Base-by-base conservation (phyloP, 2,329 filamentous ascomycete species). In the Helicocarpus griseus region DNA sequence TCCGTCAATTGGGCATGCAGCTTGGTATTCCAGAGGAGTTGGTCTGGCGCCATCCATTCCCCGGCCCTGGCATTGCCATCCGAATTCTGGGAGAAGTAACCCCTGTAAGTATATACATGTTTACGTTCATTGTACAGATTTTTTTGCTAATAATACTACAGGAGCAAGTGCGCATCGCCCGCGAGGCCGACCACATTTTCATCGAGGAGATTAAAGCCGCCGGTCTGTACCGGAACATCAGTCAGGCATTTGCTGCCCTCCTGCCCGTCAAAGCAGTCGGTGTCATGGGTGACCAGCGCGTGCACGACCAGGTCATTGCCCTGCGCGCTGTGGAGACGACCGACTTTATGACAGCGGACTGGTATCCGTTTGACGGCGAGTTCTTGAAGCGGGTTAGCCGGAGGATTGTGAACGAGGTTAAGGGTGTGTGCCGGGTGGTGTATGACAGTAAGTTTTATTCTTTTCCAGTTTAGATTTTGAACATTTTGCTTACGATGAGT, bases 41-140 rank as follows among this genome's bases (percentile, higher is more conserved):
- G n/a, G 82, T 89, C 54, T 86, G 82, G 81, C 74, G 86, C 40
- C 85, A 89, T 61, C 85, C 86, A 9, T 89, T 88, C 75, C 85
- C 85, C 0, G 85, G 85, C 35, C 83, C 81, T 8, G 80, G 82
- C 46, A 81, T 91, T 53, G 86, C 78, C 3, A 85, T 90, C 58
- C 77, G 43, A 44, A 85, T 94, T 54, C 72, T 94, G 1, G 89
- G 89, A 39, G 88, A 91, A 60, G 81, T 93, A 6, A 46, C 44
- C 19, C 44, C 44, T 17, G 44, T 46, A 22, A 24, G 44, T 35
- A 14, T 8, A 22, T 14, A 2, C 9, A 17, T 3, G 22, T 33
- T 29, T 2, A 13, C 21, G 17, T 22, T 24, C 17, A 26, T 7
- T 5, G 11, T 2, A 31, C n/a, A 14, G 17, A 21, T 7, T 6